phyloP scores from a whole-genome alignment of 371 early-diverging fungal genomes.

The Blakeslea trispora region DNA sequence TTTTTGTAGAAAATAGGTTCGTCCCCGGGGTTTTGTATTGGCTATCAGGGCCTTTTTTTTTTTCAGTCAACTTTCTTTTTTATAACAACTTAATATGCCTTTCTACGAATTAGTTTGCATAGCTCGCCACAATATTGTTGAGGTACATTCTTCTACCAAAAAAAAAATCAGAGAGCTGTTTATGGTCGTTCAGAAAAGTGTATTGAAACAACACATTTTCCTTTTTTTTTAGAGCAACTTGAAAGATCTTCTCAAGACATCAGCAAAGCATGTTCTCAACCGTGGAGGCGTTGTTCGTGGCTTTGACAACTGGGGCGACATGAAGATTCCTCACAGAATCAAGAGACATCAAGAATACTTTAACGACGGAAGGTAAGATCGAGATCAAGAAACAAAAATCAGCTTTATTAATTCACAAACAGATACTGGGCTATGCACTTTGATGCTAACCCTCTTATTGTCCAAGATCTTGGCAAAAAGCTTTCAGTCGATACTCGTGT shows the following conservation, averaged over 20 bases:
- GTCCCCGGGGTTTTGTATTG: constrained; percentile 1
- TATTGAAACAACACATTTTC: too few species aligned
- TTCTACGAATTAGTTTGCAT: constrained; percentile 75
- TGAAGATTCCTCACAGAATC: constrained; percentile 65
- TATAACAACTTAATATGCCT: constrained; percentile 48
- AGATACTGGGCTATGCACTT: constrained; percentile 84
- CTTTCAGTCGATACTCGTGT: constrained; percentile 75
- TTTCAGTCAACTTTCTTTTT: constrained; percentile 3
- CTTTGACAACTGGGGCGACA: constrained; percentile 68
- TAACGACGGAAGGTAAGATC: constrained; percentile 58
- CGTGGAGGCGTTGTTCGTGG: constrained; percentile 79
- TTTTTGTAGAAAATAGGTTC: constrained; percentile 1
- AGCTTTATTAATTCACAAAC: constrained; percentile 1
- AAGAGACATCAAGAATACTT: constrained; percentile 69
- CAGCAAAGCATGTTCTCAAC: constrained; percentile 71
- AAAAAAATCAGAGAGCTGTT: too few species aligned
- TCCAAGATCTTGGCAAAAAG: constrained; percentile 62
- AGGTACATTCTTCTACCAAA: constrained; percentile 31
- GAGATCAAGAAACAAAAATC: not conserved
- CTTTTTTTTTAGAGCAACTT: constrained; percentile 53
- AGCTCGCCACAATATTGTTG: constrained; percentile 56
- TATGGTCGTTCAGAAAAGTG: too few species aligned
- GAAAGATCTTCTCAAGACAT: constrained; percentile 66
- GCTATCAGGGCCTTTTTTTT: constrained; percentile 10
- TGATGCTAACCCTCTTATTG: constrained; percentile 68